phyloP scores from a whole-genome alignment of 495 filamentous ascomycete genomes.

The Paragyromitra xinjiangensis region DNA sequence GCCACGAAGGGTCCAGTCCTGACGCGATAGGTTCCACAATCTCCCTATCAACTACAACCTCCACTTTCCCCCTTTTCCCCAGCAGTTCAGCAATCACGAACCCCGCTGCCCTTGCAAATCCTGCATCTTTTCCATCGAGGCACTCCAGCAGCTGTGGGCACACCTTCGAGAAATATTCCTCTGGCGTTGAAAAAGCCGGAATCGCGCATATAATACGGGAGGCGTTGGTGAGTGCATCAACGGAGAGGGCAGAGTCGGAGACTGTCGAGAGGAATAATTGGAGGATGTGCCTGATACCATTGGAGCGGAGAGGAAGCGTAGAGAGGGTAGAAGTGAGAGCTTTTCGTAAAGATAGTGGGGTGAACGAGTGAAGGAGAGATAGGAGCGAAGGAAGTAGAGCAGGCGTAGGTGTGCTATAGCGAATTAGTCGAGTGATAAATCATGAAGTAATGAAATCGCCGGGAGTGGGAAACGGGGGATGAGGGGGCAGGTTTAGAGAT shows the following conservation, averaged over 20 bases:
- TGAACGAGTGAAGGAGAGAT: slow-evolving; percentile 51
- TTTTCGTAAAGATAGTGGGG: slow-evolving; percentile 37
- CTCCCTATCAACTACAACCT: slow-evolving; percentile 65
- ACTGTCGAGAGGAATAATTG: slow-evolving; percentile 55
- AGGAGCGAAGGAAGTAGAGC: slow-evolving; percentile 46
- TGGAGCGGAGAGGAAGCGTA: slow-evolving; percentile 50
- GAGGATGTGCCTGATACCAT: slow-evolving; percentile 53
- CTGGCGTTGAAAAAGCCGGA: slow-evolving; percentile 62
- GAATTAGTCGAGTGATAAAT: slow-evolving; percentile 40
- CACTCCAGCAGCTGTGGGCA: slow-evolving; percentile 67
- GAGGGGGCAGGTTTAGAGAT: neutral
- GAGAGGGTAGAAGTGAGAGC: slow-evolving; percentile 50
- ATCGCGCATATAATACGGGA: slow-evolving; percentile 67
- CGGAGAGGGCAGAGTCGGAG: slow-evolving; percentile 59
- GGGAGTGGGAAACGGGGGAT: neutral
- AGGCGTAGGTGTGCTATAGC: slow-evolving; percentile 50
- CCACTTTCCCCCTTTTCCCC: slow-evolving; percentile 66
- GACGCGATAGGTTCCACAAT: slow-evolving; percentile 65
- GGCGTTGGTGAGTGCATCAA: slow-evolving; percentile 69
- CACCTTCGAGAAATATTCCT: slow-evolving; percentile 63
- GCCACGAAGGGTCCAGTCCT: slow-evolving; percentile 60
- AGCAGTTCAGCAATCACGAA: slow-evolving; percentile 70
- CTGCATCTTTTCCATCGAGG: slow-evolving; percentile 64
- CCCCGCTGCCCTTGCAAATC: slow-evolving; percentile 65
- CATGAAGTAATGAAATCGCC: slow-evolving; percentile 6